Percentiles rank a stretch among this genome's conserved stretches.
Evolutionary conservation across 2,329 filamentous ascomycete genomes (phyloP).

Genomic region (Nannizziopsis arthrosporioides): DNA sequence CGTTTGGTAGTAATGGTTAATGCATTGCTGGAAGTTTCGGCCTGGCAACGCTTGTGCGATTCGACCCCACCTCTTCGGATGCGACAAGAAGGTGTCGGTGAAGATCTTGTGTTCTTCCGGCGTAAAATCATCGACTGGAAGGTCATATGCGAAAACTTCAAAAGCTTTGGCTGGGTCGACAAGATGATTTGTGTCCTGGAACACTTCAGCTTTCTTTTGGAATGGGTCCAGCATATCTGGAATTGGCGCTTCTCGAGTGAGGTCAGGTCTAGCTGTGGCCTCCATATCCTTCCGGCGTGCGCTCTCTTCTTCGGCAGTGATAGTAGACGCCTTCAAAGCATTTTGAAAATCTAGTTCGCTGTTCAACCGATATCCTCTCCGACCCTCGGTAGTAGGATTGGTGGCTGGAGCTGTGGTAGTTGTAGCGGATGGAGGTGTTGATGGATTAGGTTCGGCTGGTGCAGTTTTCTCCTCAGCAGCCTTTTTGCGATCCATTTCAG

Average conservation of each 20-base stretch:
- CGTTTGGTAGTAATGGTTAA: slow-evolving; percentile 41
- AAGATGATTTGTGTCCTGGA: slow-evolving; percentile 38
- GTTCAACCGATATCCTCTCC: slow-evolving; percentile 37
- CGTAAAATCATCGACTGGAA: slow-evolving; percentile 38
- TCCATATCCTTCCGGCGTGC: slow-evolving; percentile 35
- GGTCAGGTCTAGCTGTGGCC: slow-evolving; percentile 35
- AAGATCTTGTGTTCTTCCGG: slow-evolving; percentile 37
- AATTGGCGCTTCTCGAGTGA: slow-evolving; percentile 36
- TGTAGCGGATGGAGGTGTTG: slow-evolving; percentile 20
- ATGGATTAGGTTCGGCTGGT: slow-evolving; percentile 22
- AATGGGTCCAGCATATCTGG: slow-evolving; percentile 37
- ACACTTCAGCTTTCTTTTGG: slow-evolving; percentile 31
- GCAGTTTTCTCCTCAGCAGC: slow-evolving; percentile 28
- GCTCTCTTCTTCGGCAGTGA: slow-evolving; percentile 38
- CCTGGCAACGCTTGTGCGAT: slow-evolving; percentile 38
- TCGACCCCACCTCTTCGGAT: slow-evolving; percentile 42
- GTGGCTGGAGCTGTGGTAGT: slow-evolving; percentile 20
- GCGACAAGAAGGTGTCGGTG: slow-evolving; percentile 37
- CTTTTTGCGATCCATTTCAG: slow-evolving; percentile 33
- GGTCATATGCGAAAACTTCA: slow-evolving; percentile 35
- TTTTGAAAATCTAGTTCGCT: slow-evolving; percentile 41
- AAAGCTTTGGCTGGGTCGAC: slow-evolving; percentile 31
- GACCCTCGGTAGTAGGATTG: slow-evolving; percentile 26
- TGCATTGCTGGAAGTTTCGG: slow-evolving; percentile 39
- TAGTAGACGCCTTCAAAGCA: slow-evolving; percentile 37